Evolutionary conservation across 306 rosid species (phyloP).

Genomic region (Fagus crenata): DNA sequence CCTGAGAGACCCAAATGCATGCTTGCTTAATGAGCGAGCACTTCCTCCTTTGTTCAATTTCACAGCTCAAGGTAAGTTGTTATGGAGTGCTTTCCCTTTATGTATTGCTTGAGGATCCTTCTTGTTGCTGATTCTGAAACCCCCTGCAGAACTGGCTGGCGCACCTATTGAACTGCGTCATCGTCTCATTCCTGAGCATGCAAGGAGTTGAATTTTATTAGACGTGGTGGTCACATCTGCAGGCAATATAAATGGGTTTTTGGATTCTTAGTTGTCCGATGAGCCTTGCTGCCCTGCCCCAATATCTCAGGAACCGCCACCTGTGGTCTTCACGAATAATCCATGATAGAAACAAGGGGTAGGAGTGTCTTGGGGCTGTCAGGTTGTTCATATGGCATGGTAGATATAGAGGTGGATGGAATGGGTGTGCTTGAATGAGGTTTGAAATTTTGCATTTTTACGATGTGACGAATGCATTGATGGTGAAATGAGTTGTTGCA

Average conservation of each 20-base stretch:
- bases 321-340: slow-evolving; percentile 6
- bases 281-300: slow-evolving; percentile 43
- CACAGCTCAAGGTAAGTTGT: slow-evolving; percentile 69
- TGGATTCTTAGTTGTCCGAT: slow-evolving; percentile 45
- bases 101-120: background rate
- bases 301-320: slow-evolving; percentile 29
- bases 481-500: slow-evolving; percentile 34
- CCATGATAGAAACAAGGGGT: slow-evolving; percentile 24
- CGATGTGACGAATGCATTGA: slow-evolving; percentile 36
- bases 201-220: slow-evolving; percentile 38
- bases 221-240: slow-evolving; percentile 9
- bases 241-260: slow-evolving; percentile 40
- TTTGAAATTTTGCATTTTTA: slow-evolving; percentile 28
- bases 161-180: slow-evolving; percentile 73
- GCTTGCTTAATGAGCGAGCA: slow-evolving; percentile 70
- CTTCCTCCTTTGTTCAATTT: slow-evolving; percentile 78
- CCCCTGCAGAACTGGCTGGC: slow-evolving; percentile 71
- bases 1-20: slow-evolving; percentile 64
- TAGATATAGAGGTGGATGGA: slow-evolving; percentile 39
- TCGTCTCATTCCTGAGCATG: slow-evolving; percentile 89
- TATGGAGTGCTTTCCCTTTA: background rate
- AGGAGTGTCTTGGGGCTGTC: slow-evolving; percentile 31
- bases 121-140: slow-evolving; percentile 24
- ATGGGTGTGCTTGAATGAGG: slow-evolving; percentile 38
- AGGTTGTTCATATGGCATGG: slow-evolving; percentile 18